Evolutionary conservation across 2,329 filamentous ascomycete species (phyloP), one percentile per base, ranked within the genome.

Genomic region (Hymenoscyphus scutula): DNA sequence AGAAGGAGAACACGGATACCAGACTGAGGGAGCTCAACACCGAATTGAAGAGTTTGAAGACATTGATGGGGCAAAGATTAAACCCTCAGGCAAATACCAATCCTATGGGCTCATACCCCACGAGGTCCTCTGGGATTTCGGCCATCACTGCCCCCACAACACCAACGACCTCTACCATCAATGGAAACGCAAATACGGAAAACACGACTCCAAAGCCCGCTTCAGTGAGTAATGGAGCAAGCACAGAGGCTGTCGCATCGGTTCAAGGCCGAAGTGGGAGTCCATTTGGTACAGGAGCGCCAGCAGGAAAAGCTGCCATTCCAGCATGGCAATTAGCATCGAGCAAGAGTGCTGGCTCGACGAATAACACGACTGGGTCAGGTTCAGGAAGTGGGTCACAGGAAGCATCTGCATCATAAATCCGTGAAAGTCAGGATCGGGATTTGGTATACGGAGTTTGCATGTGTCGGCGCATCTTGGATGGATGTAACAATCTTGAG

Each of bases 31-130:
- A 98, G 71, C 85, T 99, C 68, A 90, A 91, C 68, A 84, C 82
- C 6, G 95, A 99, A 77, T 82, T 99, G 71, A 92, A 90, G 80
- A 97, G 93, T 74, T 80, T 99, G 71, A 98, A 97, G 83, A 90
- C 91, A 2, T 81, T 99, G 59, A 86, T 99, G 71, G 79, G 82
- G 53, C 85, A 88, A 75, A 78, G 86, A 64, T 83, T 88, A 82
- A 80, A 77, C 60, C 71, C 78, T 13, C 37, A 66, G 7, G 37
- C 65, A 19, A 61, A 70, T 10, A 56, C 69, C n/a, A 68, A 32
- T 58, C 63, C 68, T 56, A 66, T n/a, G n/a, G n/a, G 64, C 25
- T 62, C 74, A 2, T 70, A 76, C 8, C 10, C n/a, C 6, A 63
- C 73, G 7, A 64, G 74, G 48, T 17, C 71, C 15, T 55, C 70